Base-by-base conservation (phyloP, 1,284 basidiomycete genomes). In the Ceratobasidium sp. region DNA sequence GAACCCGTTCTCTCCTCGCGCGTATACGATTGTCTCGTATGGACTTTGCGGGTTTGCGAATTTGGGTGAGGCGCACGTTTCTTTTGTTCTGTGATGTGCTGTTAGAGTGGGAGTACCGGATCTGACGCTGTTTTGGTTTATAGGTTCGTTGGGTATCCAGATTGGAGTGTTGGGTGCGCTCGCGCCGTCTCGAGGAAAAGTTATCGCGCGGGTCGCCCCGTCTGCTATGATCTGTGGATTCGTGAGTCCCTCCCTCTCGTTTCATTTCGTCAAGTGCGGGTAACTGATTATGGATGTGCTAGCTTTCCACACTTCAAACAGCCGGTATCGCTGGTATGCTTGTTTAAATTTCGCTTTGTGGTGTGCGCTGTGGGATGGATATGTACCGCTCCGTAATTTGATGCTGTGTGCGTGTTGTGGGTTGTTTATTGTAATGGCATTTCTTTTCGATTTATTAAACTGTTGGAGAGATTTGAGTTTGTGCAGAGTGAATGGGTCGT, bases 31-130 rank as follows among this genome's bases (percentile, higher is more conserved):
- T 77, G 87, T 89, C 49, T 89, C 90, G 41, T 95, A 94, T 79
- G 90, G 90, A 47, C 89, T 95, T 50, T 96, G 95, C 80, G 95
- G 95, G 11, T 97, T 97, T 79, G 94, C 93, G 72, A 97, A 97
- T 82, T 84, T 94, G 47, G 87, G 89, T 75, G 62, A 77, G 77
- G 66, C 2, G 49, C n/a, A n/a, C 28, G 9, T 46, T 35, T 23
- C 26, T 4, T 72, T 35, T 63, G 66, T 54, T 46, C 28, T 6
- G 26, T n/a, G 23, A 6, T 49, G 23, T 2, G 38, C n/a, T 59
- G 38, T 57, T 23, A 21, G 43, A 43, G 38, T 43, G 35, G 41
- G 18, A 52, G 61, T 44, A 35, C 41, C 26, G 23, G 26, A 26
- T 46, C 21, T 58, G 38, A 58, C 32, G 21, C 32, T 18, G 7